Conservation (phyloP, 768 basidiomycete genomes). For the Trametes maxima region DNA sequence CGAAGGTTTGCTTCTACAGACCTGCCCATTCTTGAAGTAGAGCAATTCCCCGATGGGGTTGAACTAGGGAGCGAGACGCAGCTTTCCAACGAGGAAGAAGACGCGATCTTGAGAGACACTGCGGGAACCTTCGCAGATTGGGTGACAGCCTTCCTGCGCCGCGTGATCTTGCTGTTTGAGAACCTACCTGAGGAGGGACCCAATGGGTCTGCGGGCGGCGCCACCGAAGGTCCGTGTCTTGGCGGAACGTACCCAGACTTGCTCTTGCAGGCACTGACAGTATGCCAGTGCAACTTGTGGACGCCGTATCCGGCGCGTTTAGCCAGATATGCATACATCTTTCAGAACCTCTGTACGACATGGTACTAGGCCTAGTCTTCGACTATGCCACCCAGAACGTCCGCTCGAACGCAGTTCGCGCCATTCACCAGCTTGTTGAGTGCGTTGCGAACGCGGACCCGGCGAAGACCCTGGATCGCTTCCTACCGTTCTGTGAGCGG, state of each 20-base stretch:
- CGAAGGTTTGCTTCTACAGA: conserved; percentile 5
- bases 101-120: conserved; percentile 67
- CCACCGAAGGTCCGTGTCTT: conserved; percentile 56
- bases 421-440: conserved; percentile 83
- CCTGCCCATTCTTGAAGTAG: conserved; percentile 38
- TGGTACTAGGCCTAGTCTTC: conserved; percentile 80
- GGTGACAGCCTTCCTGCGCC: conserved; percentile 78
- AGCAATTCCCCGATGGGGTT: conserved; percentile 37
- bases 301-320: conserved; percentile 75
- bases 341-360: conserved; percentile 73
- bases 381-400: conserved; percentile 82
- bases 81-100: conserved; percentile 68
- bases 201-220: conserved; percentile 60
- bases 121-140: conserved; percentile 80
- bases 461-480: conserved; percentile 73
- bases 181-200: conserved; percentile 84
- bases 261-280: not conserved
- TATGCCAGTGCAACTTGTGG: conserved; percentile 65
- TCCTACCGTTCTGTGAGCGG: conserved; percentile 69
- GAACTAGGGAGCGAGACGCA: conserved; percentile 42
- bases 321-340: conserved; percentile 77
- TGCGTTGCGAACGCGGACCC: conserved; percentile 84
- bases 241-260: not conserved
- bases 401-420: conserved; percentile 83
- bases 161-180: conserved; percentile 79